Evolutionary conservation across 2,329 filamentous ascomycete species (phyloP), one percentile per base, ranked within the genome.

Genomic region (Penicillium sp.): DNA sequence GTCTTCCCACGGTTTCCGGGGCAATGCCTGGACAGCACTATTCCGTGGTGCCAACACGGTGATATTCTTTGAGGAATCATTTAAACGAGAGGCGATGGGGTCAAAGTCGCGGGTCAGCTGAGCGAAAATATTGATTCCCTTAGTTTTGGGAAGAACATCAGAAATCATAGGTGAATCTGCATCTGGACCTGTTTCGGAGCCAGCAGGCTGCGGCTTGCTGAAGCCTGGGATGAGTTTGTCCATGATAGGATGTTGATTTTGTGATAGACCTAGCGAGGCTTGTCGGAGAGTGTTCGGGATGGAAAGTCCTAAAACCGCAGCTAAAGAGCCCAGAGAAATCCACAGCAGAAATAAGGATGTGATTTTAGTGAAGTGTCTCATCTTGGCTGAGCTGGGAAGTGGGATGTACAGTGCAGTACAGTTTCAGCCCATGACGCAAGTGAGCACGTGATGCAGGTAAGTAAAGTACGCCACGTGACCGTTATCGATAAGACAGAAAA

Each of bases 31-130:
- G 68, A 99, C 86, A 3, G 88, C 91, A 19, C 84, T 86, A 79
- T 99, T 98, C 53, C 90, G 79, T 0, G 95, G 95, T 5, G 93
- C 93, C 3, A 98, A 85, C 24, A 98, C 87, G 2, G 92, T 97
- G 16, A 90, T 90, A 71, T 93, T 93, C 56, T 82, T 75, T 1
- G 78, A 70, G 0, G 81, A 74, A 70, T 91, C 84, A 65, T 89
- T 84, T 14, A 98, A 84, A 1, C 90, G 89, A 22, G 79, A 76
- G 10, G 86, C 83, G 21, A 93, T 82, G n/a, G 82, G 76, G 47
- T 87, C 83, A 66, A 93, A 86, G 69, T 93, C 88, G 57, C 92
- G 86, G 5, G 89, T 88, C 68, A 96, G 86, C 43, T 87, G 87
- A 29, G 91, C 89, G 76, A 97, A 98, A 65, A 93, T 87, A 62